Conservation (phyloP, 805 yeast genomes). For the Starmerella vaccinii region DNA sequence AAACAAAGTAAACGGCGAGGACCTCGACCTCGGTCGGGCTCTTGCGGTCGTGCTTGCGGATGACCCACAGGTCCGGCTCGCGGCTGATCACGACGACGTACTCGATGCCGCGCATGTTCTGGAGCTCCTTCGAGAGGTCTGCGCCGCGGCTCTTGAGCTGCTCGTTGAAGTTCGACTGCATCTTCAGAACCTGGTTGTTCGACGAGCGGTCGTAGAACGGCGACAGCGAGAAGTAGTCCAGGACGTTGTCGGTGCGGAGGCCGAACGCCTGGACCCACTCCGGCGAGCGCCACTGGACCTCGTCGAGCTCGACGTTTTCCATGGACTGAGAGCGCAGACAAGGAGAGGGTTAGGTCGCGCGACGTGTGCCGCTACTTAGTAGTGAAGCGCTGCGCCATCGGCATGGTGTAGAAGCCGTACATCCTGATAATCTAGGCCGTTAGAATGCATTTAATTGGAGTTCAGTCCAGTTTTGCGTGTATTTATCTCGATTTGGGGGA, state of each 20-base stretch:
- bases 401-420: too few species aligned
- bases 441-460: too few species aligned
- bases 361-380: too few species aligned
- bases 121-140: constrained; percentile 46
- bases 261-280: constrained; percentile 90
- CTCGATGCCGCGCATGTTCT: constrained; percentile 76
- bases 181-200: constrained; percentile 85
- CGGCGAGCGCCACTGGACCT: constrained; percentile 93
- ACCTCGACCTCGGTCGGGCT: constrained; percentile 40
- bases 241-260: constrained; percentile 74
- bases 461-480: too few species aligned
- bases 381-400: too few species aligned
- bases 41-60: constrained; percentile 66
- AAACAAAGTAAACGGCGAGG: constrained; percentile 70
- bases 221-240: constrained; percentile 85
- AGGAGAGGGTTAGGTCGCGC: background rate
- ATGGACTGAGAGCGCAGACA: constrained; percentile 2
- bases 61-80: constrained; percentile 90
- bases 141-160: constrained; percentile 33
- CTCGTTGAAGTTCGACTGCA: constrained; percentile 83
- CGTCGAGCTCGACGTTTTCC: constrained; percentile 45
- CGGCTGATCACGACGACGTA: constrained; percentile 62
- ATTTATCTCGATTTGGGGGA: too few species aligned
- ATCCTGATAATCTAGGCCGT: too few species aligned
- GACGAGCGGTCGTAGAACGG: constrained; percentile 93